These are phyloP conservation scores for Fragaria ananassa DNA, from an alignment of 306 rosid species.

Conservation along the genomic window DNA sequence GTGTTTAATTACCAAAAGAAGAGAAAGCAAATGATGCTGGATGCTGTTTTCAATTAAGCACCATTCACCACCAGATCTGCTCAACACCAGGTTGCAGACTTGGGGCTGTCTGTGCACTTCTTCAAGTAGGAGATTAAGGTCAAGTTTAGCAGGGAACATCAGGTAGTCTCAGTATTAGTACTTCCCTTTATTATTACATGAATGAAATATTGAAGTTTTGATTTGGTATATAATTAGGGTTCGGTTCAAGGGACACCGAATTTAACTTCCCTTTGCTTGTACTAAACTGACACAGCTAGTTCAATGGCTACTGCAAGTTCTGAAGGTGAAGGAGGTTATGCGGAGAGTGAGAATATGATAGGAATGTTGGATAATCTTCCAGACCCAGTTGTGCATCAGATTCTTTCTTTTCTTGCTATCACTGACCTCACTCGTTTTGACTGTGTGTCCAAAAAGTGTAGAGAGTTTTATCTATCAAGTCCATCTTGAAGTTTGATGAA, in stretches of 20 bases:
- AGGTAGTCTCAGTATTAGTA: not conserved
- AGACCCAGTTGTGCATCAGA: not conserved
- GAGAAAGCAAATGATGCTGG: not conserved
- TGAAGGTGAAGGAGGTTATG: not conserved
- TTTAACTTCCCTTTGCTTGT: not conserved
- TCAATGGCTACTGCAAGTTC: not conserved
- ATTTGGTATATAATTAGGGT: no score
- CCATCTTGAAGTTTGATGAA: not conserved
- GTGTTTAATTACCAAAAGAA: not conserved
- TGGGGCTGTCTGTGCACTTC: not conserved
- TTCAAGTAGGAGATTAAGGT: not conserved
- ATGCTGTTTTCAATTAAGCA: not conserved
- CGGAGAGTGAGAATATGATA: not conserved
- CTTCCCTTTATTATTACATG: not conserved
- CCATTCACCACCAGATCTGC: not conserved
- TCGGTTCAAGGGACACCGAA: no score
- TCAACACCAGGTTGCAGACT: not conserved
- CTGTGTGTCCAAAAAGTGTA: not conserved
- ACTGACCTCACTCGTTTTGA: not conserved
- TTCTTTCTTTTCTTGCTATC: not conserved
- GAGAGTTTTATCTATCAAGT: not conserved
- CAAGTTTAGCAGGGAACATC: no score
- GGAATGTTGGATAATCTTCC: not conserved
- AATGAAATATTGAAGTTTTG: no score
- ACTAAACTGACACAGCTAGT: not conserved